Base-by-base conservation (phyloP, 306 rosid species). In the Vachellia collinsii region DNA sequence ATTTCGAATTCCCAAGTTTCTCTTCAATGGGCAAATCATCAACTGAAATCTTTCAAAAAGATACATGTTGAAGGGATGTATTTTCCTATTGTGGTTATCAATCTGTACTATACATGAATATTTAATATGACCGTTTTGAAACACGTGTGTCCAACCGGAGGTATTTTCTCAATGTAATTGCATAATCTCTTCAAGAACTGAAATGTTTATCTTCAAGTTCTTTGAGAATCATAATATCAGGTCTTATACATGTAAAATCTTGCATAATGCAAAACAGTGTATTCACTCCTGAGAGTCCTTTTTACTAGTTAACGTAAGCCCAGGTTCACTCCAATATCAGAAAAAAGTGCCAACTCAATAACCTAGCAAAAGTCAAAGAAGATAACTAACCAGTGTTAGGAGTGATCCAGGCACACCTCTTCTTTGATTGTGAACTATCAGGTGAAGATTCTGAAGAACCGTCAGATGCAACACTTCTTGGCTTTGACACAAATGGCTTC, bases 351-450 rank as follows among this genome's bases (percentile, higher is more conserved):
- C 65, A 61, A 56, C 72, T 20, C 11, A 69, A 85, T 67, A 22
- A 73, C 66, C 53, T 11, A 68, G 53, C 29, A 39, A 41, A 20
- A n/a, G 34, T 61, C 48, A 72, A 72, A 11, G 39, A 44, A 20
- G 74, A 70, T 11, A 80, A 88, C 93, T 23, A 65, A 93, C 97
- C 97, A n/a, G 96, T 83, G 85, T 93, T 93, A 61, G 97, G 90
- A 29, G 97, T 93, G 88, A 93, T 90, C 97, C 97, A 93, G 48
- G 94, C 80, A 87, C 97, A 93, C 77, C 92, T 89, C 90, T 85
- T 92, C 88, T 83, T 89, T 16, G 88, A 77, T 51, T 81, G 86
- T 37, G 91, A 85, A 76, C 82, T 79, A 87, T 85, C 86, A 59
- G 87, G 81, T n/a, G 86, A 86, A 81, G 96, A 89, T 71, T 89